Base-by-base conservation (phyloP, 495 filamentous ascomycete species). In the Cairneyella variabilis region DNA sequence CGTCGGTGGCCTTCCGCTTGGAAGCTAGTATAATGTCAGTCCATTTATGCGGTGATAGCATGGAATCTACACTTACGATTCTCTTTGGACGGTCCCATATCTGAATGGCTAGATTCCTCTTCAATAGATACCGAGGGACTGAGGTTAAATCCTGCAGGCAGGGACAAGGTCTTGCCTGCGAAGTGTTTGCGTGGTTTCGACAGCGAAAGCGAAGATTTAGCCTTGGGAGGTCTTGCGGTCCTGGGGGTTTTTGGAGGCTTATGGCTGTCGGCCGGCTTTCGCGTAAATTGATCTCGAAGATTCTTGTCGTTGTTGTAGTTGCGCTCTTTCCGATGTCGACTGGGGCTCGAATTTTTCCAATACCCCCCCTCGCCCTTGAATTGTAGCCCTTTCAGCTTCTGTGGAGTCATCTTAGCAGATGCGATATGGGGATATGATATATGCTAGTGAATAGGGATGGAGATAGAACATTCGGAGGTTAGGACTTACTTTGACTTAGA, bases 1-100 rank as follows among this genome's bases (percentile, higher is more conserved):
- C 83, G 54, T 89, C 83, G 22, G 76, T 79, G 11, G 88, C 89
- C 70, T 91, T 92, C 60, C 89, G 85, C 74, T 95, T 92, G 42
- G 68, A 72, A 62, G 75, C 84, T 86, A 64, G 5, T 16, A 44
- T 11, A 7, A 7, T 5, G 8, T 60, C 37, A 59, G 51, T 42
- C 12, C 28, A 11, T 22, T 20, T 28, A 46, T 37, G 17, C 48
- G 12, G 30, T 16, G 14, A 8, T 23, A 28, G 25, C 14, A 58
- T 57, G 21, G 20, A 40, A 51, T 14, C 44, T 38, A 20, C 9
- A 41, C 23, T 38, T 48, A 64, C 61, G 32, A 42, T 56, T 60
- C 22, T 60, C 54, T 38, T 57, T 64, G 5, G 52, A 49, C 8
- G 56, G 62, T 12, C 39, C 60, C 60, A 63, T 63, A 8, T 16